phyloP scores from a whole-genome alignment of 2,329 filamentous ascomycete genomes.

The Ophiognomonia clavigignenti-juglandacearum region DNA sequence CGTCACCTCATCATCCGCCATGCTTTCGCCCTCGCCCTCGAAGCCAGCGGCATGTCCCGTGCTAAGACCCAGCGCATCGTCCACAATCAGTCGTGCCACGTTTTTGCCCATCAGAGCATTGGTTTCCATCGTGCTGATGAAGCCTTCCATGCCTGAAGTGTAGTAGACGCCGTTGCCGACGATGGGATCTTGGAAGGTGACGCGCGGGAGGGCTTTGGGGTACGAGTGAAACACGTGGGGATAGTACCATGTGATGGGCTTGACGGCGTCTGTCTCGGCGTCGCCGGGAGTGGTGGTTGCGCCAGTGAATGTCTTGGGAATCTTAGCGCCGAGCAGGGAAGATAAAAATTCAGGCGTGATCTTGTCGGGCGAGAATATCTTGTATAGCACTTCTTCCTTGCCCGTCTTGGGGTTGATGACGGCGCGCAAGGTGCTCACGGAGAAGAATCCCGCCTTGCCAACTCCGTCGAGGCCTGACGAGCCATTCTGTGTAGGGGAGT shows the following conservation, averaged over 20 bases:
- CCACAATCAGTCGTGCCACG: slow-evolving; percentile 65
- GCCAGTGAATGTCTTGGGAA: slow-evolving; percentile 33
- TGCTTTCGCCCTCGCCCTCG: slow-evolving; percentile 18
- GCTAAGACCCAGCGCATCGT: slow-evolving; percentile 44
- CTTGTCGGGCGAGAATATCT: slow-evolving; percentile 56
- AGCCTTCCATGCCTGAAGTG: slow-evolving; percentile 77
- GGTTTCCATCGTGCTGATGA: slow-evolving; percentile 98
- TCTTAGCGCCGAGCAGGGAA: slow-evolving; percentile 42
- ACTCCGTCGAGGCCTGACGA: slow-evolving; percentile 51
- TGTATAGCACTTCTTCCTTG: slow-evolving; percentile 55
- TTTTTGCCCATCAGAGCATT: slow-evolving; percentile 88
- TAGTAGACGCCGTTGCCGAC: slow-evolving; percentile 66
- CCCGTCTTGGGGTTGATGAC: slow-evolving; percentile 56
- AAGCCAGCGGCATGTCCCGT: slow-evolving; percentile 9
- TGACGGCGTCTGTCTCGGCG: slow-evolving; percentile 27
- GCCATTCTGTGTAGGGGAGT: slow-evolving; percentile 54
- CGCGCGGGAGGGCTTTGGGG: slow-evolving; percentile 75
- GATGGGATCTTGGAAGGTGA: slow-evolving; percentile 79
- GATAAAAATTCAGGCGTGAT: slow-evolving; percentile 51
- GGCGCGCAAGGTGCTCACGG: slow-evolving; percentile 67
- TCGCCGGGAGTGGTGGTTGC: slow-evolving; percentile 15
- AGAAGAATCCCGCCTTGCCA: slow-evolving; percentile 78
- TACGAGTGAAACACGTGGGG: slow-evolving; percentile 80
- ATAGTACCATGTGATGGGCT: slow-evolving; percentile 68
- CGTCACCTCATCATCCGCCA: background rate